phyloP scores from a whole-genome alignment of 768 basidiomycete species.

The Clathrus columnatus region DNA sequence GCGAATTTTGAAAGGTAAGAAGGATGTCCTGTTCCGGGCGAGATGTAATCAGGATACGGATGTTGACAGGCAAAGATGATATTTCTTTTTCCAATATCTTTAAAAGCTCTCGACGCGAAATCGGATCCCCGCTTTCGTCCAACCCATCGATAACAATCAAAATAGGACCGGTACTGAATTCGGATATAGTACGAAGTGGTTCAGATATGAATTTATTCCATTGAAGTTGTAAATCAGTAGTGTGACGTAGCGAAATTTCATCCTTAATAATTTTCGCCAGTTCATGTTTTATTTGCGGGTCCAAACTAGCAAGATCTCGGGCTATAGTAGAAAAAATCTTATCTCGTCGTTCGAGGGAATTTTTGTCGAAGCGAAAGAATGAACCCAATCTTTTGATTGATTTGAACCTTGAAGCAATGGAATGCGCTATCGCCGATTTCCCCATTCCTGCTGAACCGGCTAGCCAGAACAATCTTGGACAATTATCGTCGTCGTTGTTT shows the following conservation, averaged over 20 bases:
- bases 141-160: conserved; percentile 29
- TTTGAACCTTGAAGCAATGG: conserved; percentile 21
- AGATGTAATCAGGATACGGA: conserved; percentile 27
- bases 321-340: conserved; percentile 26
- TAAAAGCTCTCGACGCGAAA: conserved; percentile 14
- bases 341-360: conserved; percentile 15
- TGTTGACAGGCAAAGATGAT: conserved; percentile 18
- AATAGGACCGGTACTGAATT: conserved; percentile 6
- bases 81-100: conserved; percentile 14
- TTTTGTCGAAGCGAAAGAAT: conserved; percentile 25
- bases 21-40: conserved; percentile 23
- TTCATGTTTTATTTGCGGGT: background rate
- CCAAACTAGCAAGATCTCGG: conserved; percentile 19
- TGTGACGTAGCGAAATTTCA: conserved; percentile 6
- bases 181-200: conserved; percentile 2
- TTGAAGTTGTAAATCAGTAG: conserved; percentile 12
- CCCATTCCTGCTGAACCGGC: conserved; percentile 28
- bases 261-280: background rate
- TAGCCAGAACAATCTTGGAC: conserved; percentile 20
- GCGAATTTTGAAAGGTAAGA: too few species aligned
- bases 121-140: conserved; percentile 24
- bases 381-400: conserved; percentile 22
- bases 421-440: conserved; percentile 29
- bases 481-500: conserved; percentile 2
- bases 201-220: conserved; percentile 13